Base-by-base conservation (phyloP, 345 rosid genomes). In the Salix koriyanagi region DNA sequence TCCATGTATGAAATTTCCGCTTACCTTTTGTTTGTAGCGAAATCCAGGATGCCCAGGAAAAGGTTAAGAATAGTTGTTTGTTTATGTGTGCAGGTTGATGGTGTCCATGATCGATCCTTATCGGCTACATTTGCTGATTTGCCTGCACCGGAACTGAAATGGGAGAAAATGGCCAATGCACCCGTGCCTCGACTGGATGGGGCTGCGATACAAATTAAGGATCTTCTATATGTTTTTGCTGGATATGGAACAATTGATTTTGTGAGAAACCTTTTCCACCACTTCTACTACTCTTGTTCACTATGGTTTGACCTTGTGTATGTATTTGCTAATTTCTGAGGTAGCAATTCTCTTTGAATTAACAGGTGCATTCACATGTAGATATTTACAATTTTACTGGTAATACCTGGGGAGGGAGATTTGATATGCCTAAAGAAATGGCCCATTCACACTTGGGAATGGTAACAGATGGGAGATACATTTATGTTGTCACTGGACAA, bases 391-490 rank as follows among this genome's bases (percentile, higher is more conserved):
- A 92, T 81, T 91, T 96, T 80, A 77, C 87, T 6, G 89, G 87
- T 86, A 91, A 92, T 77, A 87, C 88, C 41, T 96, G 99, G 97
- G 92, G 91, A 86, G 94, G 86, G 67, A 86, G 94, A 85, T 93
- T 93, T 80, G 92, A 91, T 83, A 96, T 96, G 98, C 99, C 99
- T 3, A 93, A 91, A 82, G 96, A 93, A 82, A 96, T 96, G 99
- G 98, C 98, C 16, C 99, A 96, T 86, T 96, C 99, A 18, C 98
- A 96, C 79, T 92, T 96, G 84, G 99, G 98, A 80, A 93, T 96
- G 99, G 98, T 86, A 25, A 91, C 97, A 0, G 98, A 96, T 85
- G 98, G 98, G 78, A 79, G 96, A 76, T 93, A 87, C 80, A 90
- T 95, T 34, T 95, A 93, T 73, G 77, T 91, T 36, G 92, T 95